phyloP scores from a whole-genome alignment of 805 yeast species.

The Candida sphagnicola region DNA sequence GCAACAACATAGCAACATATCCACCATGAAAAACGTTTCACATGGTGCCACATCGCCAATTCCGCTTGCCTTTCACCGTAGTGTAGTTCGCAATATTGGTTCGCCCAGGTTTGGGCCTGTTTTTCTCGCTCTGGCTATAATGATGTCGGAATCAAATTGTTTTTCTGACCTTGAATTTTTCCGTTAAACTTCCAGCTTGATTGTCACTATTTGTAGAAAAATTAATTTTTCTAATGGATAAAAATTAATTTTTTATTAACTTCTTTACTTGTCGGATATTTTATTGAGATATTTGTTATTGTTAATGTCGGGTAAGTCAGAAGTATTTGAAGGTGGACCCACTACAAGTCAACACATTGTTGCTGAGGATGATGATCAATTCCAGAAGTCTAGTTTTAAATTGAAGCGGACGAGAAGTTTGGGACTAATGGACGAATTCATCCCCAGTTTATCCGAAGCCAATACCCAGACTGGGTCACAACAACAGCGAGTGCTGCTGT shows the following conservation, averaged over 20 bases:
- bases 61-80: too few relatives aligned
- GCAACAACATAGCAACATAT: too few relatives aligned
- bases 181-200: too few relatives aligned
- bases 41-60: too few relatives aligned
- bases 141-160: background rate
- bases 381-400: slow-evolving; percentile 65
- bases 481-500: background rate
- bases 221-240: background rate
- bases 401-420: slow-evolving; percentile 78
- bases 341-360: slow-evolving; percentile 65
- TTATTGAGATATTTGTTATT: background rate
- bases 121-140: too few relatives aligned
- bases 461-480: background rate
- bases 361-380: slow-evolving; percentile 68
- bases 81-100: too few relatives aligned
- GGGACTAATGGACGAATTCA: slow-evolving; percentile 73
- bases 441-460: slow-evolving; percentile 23
- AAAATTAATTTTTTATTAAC: too few relatives aligned
- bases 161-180: too few relatives aligned
- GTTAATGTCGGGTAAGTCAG: slow-evolving; percentile 9
- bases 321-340: slow-evolving; percentile 54
- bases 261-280: background rate
- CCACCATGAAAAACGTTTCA: too few relatives aligned
- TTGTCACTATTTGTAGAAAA: background rate
- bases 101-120: too few relatives aligned